Conservation (phyloP, 2,329 filamentous ascomycete species). For the Cryoendolithus antarcticus region DNA sequence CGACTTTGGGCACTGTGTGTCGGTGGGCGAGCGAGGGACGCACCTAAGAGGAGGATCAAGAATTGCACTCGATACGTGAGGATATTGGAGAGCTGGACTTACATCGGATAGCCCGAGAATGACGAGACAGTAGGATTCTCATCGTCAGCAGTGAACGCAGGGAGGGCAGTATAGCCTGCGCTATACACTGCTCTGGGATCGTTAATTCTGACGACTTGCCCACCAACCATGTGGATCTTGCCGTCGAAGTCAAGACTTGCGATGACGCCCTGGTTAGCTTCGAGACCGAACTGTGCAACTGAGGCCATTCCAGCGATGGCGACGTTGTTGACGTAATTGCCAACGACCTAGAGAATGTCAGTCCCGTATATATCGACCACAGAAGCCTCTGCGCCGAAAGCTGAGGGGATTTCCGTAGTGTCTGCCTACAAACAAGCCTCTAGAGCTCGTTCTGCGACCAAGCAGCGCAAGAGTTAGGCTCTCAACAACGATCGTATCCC, state of each 20-base stretch:
- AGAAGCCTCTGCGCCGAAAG: too few relatives aligned
- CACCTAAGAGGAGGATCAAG: slow-evolving; percentile 31
- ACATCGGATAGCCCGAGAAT: slow-evolving; percentile 15
- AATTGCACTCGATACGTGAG: too few relatives aligned
- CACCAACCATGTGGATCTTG: slow-evolving; percentile 4
- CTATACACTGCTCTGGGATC: slow-evolving; percentile 12
- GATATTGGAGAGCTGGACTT: too few relatives aligned
- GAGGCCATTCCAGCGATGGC: slow-evolving; percentile 29
- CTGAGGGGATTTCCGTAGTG: too few relatives aligned
- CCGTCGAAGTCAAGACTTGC: slow-evolving; percentile 4
- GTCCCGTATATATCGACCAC: slow-evolving; percentile 4
- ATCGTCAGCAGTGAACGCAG: slow-evolving; percentile 38
- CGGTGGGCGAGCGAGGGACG: slow-evolving; percentile 31
- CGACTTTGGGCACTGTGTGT: slow-evolving; percentile 24
- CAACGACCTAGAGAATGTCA: slow-evolving; percentile 18
- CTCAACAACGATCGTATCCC: too few relatives aligned
- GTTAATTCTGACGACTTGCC: slow-evolving; percentile 11
- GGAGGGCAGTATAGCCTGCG: slow-evolving; percentile 22
- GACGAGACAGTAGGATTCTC: slow-evolving; percentile 36
- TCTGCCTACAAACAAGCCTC: too few relatives aligned
- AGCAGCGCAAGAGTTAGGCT: too few relatives aligned
- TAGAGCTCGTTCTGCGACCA: too few relatives aligned
- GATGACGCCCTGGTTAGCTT: slow-evolving; percentile 4
- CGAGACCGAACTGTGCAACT: slow-evolving; percentile 25
- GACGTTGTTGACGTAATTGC: slow-evolving; percentile 27